Percentiles rank a stretch among this genome's conserved stretches.
Conservation (phyloP, 768 basidiomycete species). For the Tulasnella sp. region DNA sequence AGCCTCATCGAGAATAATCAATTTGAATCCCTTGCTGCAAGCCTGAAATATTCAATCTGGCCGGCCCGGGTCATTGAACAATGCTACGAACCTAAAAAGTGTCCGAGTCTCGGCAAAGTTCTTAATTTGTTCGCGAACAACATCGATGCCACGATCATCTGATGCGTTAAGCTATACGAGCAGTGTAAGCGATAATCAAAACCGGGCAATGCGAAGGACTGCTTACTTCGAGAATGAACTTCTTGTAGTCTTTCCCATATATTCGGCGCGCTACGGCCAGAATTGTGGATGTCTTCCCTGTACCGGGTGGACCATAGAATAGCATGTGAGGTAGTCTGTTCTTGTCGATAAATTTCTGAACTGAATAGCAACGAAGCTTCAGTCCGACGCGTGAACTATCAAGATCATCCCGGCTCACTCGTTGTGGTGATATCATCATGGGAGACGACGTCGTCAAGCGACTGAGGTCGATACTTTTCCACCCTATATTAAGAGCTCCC, state of each 20-base stretch:
- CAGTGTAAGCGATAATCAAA: not conserved
- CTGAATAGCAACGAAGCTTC: conserved; percentile 23
- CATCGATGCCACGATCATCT: conserved; percentile 96
- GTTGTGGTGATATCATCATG: conserved; percentile 92
- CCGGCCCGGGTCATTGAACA: not conserved
- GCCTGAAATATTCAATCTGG: not conserved
- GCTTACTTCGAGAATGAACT: conserved; percentile 86
- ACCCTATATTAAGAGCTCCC: conserved; percentile 47
- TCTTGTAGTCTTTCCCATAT: conserved; percentile 75
- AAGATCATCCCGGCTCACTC: conserved; percentile 44
- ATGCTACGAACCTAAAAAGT: conserved; percentile 33
- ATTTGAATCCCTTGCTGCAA: conserved; percentile 83
- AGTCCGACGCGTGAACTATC: not conserved
- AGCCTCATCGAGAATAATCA: conserved; percentile 98
- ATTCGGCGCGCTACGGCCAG: conserved; percentile 90
- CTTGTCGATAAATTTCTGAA: conserved; percentile 93
- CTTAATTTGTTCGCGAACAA: conserved; percentile 97
- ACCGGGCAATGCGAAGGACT: not conserved
- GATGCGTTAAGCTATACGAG: conserved; percentile 78
- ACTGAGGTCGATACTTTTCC: conserved; percentile 91
- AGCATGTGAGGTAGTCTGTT: conserved; percentile 89
- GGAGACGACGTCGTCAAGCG: conserved; percentile 88
- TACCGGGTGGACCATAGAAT: conserved; percentile 97
- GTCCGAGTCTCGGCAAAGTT: conserved; percentile 96
- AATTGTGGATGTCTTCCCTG: conserved; percentile 96